Conservation (phyloP, 306 rosid genomes). For the Hippophae rhamnoides region DNA sequence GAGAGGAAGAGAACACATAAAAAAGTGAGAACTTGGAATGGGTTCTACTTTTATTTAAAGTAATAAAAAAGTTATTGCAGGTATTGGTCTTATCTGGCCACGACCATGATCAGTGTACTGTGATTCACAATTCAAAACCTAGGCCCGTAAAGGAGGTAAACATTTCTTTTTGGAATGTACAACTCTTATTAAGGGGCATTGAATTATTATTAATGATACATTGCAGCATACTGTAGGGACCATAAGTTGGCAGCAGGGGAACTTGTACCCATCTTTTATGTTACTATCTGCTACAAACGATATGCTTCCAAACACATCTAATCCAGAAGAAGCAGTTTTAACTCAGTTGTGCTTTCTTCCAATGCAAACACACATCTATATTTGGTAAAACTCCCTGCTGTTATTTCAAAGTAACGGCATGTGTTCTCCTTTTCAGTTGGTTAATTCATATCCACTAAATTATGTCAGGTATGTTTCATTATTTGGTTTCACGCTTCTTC, state of each 20-base stretch:
- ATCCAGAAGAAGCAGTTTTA: constrained; percentile 35
- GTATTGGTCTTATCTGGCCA: constrained; percentile 69
- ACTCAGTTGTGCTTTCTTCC: constrained; percentile 72
- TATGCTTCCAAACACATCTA: constrained; percentile 33
- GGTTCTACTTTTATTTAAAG: constrained; percentile 5
- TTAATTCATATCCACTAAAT: constrained; percentile 8
- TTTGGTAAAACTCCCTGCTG: constrained; percentile 37
- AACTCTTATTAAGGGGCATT: constrained; percentile 13
- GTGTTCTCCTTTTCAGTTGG: neutral
- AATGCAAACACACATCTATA: constrained; percentile 52
- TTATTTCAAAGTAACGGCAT: neutral
- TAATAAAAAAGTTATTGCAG: constrained; percentile 33
- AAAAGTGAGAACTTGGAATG: too few relatives aligned
- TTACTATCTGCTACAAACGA: constrained; percentile 50
- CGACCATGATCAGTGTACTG: constrained; percentile 77
- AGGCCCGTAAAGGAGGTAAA: constrained; percentile 63
- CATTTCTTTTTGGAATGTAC: constrained; percentile 12
- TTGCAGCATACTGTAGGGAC: constrained; percentile 85
- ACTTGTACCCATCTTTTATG: constrained; percentile 77
- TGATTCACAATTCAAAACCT: constrained; percentile 41
- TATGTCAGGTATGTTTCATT: constrained; percentile 53
- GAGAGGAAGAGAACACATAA: too few relatives aligned
- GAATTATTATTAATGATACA: constrained; percentile 26
- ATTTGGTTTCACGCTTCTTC: constrained; percentile 46
- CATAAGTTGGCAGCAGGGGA: constrained; percentile 87